These are phyloP conservation scores for Trichoderma harzianum DNA, from an alignment of 2,329 filamentous ascomycete species.

Conservation along the genomic window DNA sequence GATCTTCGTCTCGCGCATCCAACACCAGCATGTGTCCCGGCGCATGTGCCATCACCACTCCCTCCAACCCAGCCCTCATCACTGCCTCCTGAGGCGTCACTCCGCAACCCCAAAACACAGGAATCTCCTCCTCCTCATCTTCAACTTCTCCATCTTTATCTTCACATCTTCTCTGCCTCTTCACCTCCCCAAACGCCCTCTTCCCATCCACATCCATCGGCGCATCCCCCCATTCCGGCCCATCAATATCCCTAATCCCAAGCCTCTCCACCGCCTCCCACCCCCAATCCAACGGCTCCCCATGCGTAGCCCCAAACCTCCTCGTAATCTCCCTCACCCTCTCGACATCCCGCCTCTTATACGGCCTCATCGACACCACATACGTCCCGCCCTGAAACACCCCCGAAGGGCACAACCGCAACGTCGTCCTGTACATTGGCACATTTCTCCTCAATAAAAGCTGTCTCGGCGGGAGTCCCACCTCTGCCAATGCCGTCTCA, in stretches of 20 bases:
- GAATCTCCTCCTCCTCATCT: constrained; percentile 39
- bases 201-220: constrained; percentile 40
- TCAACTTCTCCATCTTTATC: constrained; percentile 5
- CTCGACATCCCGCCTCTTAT: constrained; percentile 47
- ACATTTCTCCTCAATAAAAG: constrained; percentile 47
- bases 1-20: constrained; percentile 46
- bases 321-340: constrained; percentile 53
- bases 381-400: constrained; percentile 53
- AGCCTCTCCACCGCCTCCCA: constrained; percentile 53
- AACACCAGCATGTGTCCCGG: constrained; percentile 61
- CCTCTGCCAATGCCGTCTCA: constrained; percentile 51
- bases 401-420: constrained; percentile 55
- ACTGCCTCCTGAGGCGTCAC: constrained; percentile 65
- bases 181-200: constrained; percentile 29
- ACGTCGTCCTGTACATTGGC: constrained; percentile 58
- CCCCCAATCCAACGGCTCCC: constrained; percentile 63
- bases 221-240: constrained; percentile 56
- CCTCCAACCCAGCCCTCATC: constrained; percentile 51
- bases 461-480: constrained; percentile 52
- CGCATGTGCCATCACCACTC: constrained; percentile 58
- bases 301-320: constrained; percentile 55
- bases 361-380: constrained; percentile 63
- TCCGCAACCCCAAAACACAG: constrained; percentile 62
- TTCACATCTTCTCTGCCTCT: constrained; percentile 24
- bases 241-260: constrained; percentile 52